A percentile compares a stretch with the other conserved stretches of the same genome.
Evolutionary conservation across 1,284 basidiomycete genomes (phyloP).

Genomic region (Rhodotorula sp.): DNA sequence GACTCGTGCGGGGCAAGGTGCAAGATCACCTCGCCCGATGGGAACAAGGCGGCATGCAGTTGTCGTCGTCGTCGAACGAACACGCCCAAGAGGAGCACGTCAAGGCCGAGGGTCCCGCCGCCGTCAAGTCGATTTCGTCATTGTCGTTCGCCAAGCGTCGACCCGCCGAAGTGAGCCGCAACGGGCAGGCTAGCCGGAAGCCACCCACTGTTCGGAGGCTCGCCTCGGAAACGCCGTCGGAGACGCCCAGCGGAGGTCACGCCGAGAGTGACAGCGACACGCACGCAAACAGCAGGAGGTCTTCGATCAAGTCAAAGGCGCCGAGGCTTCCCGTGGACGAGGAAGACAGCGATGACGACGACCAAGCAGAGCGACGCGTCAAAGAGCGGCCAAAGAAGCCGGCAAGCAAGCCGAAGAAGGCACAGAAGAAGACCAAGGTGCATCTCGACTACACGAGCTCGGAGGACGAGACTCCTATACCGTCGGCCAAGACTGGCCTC

Average conservation of each 20-base stretch:
- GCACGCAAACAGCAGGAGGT: not conserved
- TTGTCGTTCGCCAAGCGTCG: constrained; percentile 31
- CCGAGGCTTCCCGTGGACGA: constrained; percentile 46
- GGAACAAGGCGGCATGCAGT: constrained; percentile 37
- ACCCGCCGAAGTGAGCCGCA: not conserved
- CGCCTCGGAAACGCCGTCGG: constrained; percentile 33
- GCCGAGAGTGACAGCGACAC: constrained; percentile 8
- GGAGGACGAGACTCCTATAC: constrained; percentile 45
- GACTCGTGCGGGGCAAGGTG: constrained; percentile 62
- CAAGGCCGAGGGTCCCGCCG: not conserved
- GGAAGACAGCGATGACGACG: constrained; percentile 51
- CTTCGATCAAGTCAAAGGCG: not conserved
- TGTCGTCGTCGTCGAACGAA: not conserved
- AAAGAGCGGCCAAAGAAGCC: constrained; percentile 9
- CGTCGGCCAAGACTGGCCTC: not conserved
- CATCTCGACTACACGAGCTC: constrained; percentile 46
- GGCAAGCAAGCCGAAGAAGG: constrained; percentile 1
- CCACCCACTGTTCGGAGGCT: constrained; percentile 6
- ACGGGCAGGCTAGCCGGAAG: not conserved
- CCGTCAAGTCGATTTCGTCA: constrained; percentile 32
- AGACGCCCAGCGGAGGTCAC: constrained; percentile 10
- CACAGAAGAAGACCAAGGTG: constrained; percentile 25
- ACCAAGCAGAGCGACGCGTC: constrained; percentile 50
- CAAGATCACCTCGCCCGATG: constrained; percentile 59
- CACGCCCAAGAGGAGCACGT: not conserved